Conservation (phyloP, 306 rosid species). For the Vicia sativa region DNA sequence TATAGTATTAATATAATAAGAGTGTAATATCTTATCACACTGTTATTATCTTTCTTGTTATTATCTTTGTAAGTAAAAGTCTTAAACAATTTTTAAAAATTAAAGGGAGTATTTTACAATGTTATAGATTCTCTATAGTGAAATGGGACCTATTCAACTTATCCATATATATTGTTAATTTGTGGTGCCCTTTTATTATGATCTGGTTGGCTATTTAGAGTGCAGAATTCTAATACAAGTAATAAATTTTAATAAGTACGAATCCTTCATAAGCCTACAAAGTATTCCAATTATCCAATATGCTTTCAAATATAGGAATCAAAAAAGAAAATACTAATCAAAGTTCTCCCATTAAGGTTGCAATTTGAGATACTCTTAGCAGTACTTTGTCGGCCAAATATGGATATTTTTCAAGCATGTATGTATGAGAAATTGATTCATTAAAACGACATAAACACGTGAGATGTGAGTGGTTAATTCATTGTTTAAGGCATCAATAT, state of each 20-base stretch:
- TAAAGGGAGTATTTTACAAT: too few species aligned
- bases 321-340: constrained; percentile 28
- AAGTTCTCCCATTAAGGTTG: constrained; percentile 44
- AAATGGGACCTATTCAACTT: constrained; percentile 32
- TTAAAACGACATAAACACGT: constrained; percentile 53
- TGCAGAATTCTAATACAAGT: constrained; percentile 46
- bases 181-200: constrained; percentile 44
- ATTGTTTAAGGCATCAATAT: constrained; percentile 36
- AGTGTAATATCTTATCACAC: too few species aligned
- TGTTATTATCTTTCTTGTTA: too few species aligned
- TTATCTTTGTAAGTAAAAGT: too few species aligned
- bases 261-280: constrained; percentile 63
- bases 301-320: constrained; percentile 48
- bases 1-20: too few species aligned
- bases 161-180: constrained; percentile 52
- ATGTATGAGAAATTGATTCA: constrained; percentile 25
- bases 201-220: constrained; percentile 65
- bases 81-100: too few species aligned
- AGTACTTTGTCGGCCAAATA: constrained; percentile 42
- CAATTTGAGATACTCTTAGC: constrained; percentile 39
- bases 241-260: constrained; percentile 48
- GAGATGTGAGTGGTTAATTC: constrained; percentile 37
- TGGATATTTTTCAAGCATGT: constrained; percentile 3
- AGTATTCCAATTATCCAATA: constrained; percentile 24
- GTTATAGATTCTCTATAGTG: neutral